A percentile compares a stretch with the other conserved stretches of the same genome.
phyloP scores from a whole-genome alignment of 306 rosid genomes.

The Pyrus communis region DNA sequence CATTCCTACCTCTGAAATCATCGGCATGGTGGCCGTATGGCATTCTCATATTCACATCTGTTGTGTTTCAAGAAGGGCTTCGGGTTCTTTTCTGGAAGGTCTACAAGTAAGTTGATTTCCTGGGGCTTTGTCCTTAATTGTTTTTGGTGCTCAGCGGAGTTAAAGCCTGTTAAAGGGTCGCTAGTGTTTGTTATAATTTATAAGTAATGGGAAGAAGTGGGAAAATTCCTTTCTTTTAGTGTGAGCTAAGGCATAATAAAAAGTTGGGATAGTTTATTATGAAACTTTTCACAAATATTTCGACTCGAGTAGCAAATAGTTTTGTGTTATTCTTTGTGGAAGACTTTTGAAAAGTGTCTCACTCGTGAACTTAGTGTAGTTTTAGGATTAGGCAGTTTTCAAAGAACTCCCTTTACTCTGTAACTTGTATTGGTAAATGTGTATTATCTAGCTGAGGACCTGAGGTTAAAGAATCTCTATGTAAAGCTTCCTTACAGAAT shows the following conservation, averaged over 20 bases:
- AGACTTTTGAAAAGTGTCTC: background rate
- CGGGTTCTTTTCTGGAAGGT: constrained; percentile 75
- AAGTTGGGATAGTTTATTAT: background rate
- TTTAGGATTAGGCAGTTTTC: background rate
- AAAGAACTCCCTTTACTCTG: background rate
- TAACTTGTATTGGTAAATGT: background rate
- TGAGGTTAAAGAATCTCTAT: too few species aligned
- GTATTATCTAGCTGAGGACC: too few species aligned
- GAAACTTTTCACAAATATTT: background rate
- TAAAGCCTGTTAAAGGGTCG: background rate
- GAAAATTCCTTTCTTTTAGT: background rate
- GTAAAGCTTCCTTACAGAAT: background rate
- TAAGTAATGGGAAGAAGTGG: background rate
- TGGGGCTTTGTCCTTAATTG: too few species aligned
- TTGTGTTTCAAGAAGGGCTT: constrained; percentile 84
- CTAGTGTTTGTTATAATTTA: background rate
- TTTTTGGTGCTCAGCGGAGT: background rate
- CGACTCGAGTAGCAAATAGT: background rate
- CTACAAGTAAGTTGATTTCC: constrained; percentile 40
- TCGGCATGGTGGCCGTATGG: constrained; percentile 68
- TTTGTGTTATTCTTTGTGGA: background rate
- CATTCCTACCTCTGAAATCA: constrained; percentile 60
- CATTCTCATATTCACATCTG: constrained; percentile 57
- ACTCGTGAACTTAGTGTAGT: background rate
- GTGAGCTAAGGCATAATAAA: background rate